These are phyloP conservation scores for Sarcodon sp. DNA, from an alignment of 768 basidiomycete species.

Conservation along the genomic window DNA sequence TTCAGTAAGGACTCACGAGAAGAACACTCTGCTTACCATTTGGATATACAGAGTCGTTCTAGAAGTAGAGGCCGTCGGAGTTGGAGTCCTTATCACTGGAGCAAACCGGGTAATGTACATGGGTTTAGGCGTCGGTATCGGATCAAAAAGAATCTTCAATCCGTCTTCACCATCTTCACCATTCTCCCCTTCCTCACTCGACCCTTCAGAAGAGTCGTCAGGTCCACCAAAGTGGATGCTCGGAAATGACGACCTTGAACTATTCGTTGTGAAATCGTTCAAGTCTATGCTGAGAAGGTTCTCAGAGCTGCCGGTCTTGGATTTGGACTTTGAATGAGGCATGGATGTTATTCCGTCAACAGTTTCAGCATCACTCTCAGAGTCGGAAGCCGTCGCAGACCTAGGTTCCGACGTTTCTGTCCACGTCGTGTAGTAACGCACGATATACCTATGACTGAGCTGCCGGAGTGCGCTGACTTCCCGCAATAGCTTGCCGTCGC, in stretches of 20 bases:
- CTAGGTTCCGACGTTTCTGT: conserved; percentile 55
- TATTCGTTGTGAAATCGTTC: conserved; percentile 39
- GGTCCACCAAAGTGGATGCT: conserved; percentile 70
- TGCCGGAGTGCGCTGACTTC: conserved; percentile 85
- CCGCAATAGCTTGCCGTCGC: conserved; percentile 78
- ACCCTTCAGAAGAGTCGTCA: conserved; percentile 21
- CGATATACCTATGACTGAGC: conserved; percentile 82
- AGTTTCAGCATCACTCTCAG: conserved; percentile 23
- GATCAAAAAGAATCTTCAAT: no score
- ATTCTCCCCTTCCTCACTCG: conserved; percentile 29
- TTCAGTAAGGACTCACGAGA: not conserved
- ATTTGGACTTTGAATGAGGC: conserved; percentile 27
- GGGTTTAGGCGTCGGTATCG: no score
- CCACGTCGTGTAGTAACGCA: conserved; percentile 88
- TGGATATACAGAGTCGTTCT: conserved; percentile 78
- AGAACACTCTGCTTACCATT: conserved; percentile 45
- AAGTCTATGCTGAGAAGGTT: conserved; percentile 54
- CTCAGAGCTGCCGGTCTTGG: conserved; percentile 11
- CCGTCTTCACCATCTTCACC: conserved; percentile 21
- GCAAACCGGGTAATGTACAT: not conserved
- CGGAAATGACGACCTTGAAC: conserved; percentile 51
- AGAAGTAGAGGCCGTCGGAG: conserved; percentile 6
- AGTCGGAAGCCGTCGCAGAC: conserved; percentile 34
- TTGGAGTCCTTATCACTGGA: conserved; percentile 13
- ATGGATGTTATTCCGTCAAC: conserved; percentile 45